Base-by-base conservation (phyloP, 2,329 filamentous ascomycete species). In the Diaporthe australafricana region DNA sequence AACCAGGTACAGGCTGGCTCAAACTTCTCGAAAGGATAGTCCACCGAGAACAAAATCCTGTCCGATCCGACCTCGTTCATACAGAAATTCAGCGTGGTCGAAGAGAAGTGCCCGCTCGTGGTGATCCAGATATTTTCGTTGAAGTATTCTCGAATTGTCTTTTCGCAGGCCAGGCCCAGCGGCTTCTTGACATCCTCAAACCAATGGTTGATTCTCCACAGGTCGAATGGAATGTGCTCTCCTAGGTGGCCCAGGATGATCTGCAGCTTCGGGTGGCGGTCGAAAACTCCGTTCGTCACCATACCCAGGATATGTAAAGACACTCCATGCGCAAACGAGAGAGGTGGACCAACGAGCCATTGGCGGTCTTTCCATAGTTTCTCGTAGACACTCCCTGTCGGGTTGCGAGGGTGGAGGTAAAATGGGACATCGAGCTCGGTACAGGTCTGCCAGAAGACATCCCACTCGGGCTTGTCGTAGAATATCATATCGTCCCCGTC, bases 401-500 rank as follows among this genome's bases (percentile, higher is more conserved):
- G 88, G 75, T 87, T 86, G 57, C 87, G 83, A 0, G 90, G 90
- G 77, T 92, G 90, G 0, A 92, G 83, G 75, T 92, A 92, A 57
- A 92, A 84, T 0, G 90, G 89, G 0, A 91, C 89, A 70, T 91
- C 88, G 0, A 92, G 85, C 56, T 91, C 87, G 1, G 84, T 84
- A 12, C 86, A 84, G 0, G 85, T 86, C 14, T 83, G 77, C 90
- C 90, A 92, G 83, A 92, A 92, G 27, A 86, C 78, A 74, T 90
- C 88, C 84, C 87, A 93, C 72, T 88, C 85, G 0, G 86, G 83
- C 9, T 85, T 82, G 76, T 92, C 91, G 80, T 92, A 92, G 80
- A 91, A 92, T 77, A 92, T 82, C 83, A 90, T 87, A 32, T 86
- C 85, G 70, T 91, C 88, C 42, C 89, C 89, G 70, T 90, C 87